Evolutionary conservation across 441 rosid species (phyloP), one percentile per base, ranked within the genome.

Genomic region (Bocquillonia castaneifolia): DNA sequence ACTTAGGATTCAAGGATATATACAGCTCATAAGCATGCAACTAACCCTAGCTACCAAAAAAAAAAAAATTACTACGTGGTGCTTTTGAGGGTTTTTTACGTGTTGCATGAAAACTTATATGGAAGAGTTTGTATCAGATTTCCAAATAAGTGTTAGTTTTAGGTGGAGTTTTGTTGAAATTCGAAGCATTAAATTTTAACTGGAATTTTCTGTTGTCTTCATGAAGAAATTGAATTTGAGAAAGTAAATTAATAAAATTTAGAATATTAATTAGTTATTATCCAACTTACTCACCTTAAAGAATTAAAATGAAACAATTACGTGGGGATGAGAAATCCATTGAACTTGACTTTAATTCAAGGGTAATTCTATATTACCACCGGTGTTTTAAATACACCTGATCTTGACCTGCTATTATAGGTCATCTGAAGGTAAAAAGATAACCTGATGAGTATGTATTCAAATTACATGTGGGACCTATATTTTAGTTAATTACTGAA

Each of bases 71-170:
- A 20, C 22, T 36, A 36, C 47, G 45, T 36, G 63, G 63, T 36
- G 22, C 7, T 56, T 56, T 56, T 14, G 17, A n/a, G 39, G 29
- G 63, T 5, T 59, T 59, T 59, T 59, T 59, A 59, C 63, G 63
- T 36, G 63, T 59, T 36, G 63, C 63, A 59, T 59, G 63, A 20
- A 36, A 59, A 45, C 63, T 59, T 10, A 32, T n/a, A 31, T n/a
- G 25, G 10, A 20, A 6, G 34, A 25, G 22, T 56, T 56, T 17
- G 60, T 12, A 20, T 59, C 40, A n/a, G 6, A 6, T 57, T 57
- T 31, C 0, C 3, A 53, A 22, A 51, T 8, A 22, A 2, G 10
- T n/a, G n/a, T 3, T 36, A 36, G 40, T 12, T 13, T 54, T 54
- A 9, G 36, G 59, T 13, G 18, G 17, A 28, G 34, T 3, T 54